Evolutionary conservation across 306 rosid species (phyloP).

Genomic region (Begonia masoniana): DNA sequence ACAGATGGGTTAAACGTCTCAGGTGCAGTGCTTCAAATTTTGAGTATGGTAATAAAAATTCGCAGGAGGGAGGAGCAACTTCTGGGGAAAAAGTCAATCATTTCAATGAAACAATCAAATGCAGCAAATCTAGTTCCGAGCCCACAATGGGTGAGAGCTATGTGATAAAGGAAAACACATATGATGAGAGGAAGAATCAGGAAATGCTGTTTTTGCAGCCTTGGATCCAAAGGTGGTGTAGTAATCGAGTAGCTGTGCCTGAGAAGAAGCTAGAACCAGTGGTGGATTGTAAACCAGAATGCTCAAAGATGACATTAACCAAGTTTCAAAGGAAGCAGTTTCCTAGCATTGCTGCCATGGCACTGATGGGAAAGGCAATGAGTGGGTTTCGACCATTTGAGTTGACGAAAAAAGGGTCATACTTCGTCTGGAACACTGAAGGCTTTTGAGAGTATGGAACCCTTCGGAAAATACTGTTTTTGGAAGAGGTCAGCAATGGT

Average conservation of each 20-base stretch:
- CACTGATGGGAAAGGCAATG: slow-evolving; percentile 77
- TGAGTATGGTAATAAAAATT: slow-evolving; percentile 38
- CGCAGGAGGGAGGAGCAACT: slow-evolving; percentile 35
- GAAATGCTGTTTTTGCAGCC: slow-evolving; percentile 56
- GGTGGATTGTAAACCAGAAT: slow-evolving; percentile 22
- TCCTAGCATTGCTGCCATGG: slow-evolving; percentile 94
- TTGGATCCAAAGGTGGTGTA: slow-evolving; percentile 78
- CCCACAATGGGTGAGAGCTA: slow-evolving; percentile 14
- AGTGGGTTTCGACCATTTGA: slow-evolving; percentile 33
- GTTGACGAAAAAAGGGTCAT: slow-evolving; percentile 37
- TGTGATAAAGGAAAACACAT: slow-evolving; percentile 18
- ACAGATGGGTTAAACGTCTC: slow-evolving; percentile 77
- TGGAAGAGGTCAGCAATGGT: too few species aligned
- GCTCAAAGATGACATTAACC: slow-evolving; percentile 16
- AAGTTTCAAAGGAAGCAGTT: slow-evolving; percentile 40
- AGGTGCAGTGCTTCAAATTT: slow-evolving; percentile 30
- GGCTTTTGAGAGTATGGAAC: slow-evolving; percentile 8
- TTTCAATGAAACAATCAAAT: slow-evolving; percentile 18
- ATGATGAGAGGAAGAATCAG: slow-evolving; percentile 17
- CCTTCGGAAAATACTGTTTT: too few species aligned
- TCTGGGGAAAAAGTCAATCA: slow-evolving; percentile 27
- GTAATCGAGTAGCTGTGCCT: slow-evolving; percentile 15
- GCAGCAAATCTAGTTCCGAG: slow-evolving; percentile 19
- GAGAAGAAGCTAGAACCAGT: slow-evolving; percentile 21
- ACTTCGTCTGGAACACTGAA: slow-evolving; percentile 51